These are phyloP conservation scores for Xerocomellus chrysenteron DNA, from an alignment of 768 basidiomycete genomes.

Conservation along the genomic window DNA sequence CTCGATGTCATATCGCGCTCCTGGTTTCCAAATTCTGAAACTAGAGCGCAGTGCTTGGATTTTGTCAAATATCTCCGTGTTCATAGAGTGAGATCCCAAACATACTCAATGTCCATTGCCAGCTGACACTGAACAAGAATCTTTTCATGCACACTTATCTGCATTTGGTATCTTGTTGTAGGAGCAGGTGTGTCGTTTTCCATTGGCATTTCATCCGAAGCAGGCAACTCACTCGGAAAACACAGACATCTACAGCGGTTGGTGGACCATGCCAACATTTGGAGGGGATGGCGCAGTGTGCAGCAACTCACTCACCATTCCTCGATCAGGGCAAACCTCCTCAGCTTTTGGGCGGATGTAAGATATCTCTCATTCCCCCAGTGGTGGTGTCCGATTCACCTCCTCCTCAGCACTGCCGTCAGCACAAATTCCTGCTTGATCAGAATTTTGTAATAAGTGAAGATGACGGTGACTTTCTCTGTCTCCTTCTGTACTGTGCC, in stretches of 20 bases:
- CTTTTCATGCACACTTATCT: constrained; percentile 26
- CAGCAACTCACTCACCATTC: constrained; percentile 16
- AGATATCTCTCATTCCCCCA: neutral
- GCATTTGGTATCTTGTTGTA: constrained; percentile 22
- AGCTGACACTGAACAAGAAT: constrained; percentile 17
- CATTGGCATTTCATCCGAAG: neutral
- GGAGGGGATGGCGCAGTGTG: constrained; percentile 17
- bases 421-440: constrained; percentile 6
- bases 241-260: constrained; percentile 12
- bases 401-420: constrained; percentile 13
- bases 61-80: constrained; percentile 16
- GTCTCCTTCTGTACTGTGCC: constrained; percentile 20
- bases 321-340: constrained; percentile 16
- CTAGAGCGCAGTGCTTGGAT: neutral
- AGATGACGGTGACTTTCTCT: constrained; percentile 18
- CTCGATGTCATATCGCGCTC: constrained; percentile 1
- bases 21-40: neutral
- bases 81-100: constrained; percentile 16
- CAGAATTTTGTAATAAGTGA: constrained; percentile 1
- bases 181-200: constrained; percentile 1
- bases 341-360: constrained; percentile 10
- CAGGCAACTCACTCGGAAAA: neutral
- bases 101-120: neutral
- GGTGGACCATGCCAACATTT: constrained; percentile 2
- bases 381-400: neutral